Base-by-base conservation (phyloP, 2,329 filamentous ascomycete genomes). In the Diplodia corticola region DNA sequence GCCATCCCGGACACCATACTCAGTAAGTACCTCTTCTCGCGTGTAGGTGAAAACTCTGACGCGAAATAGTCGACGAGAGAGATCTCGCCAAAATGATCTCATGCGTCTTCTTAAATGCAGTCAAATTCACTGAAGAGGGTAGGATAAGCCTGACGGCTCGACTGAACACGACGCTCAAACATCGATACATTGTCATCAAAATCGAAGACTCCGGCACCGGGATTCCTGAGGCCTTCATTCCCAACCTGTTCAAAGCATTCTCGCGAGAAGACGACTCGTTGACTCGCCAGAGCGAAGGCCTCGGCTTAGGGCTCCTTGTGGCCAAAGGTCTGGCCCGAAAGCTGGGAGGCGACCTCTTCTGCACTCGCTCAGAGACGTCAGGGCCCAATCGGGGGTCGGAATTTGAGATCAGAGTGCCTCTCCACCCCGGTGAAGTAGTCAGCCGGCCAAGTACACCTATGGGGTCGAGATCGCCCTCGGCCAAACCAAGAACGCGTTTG, bases 121-220 rank as follows among this genome's bases (percentile, higher is more conserved):
- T 90, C 71, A 91, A 91, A 73, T 91, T 91, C 71, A 91, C 89
- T 0, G 86, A 89, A 66, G 81, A 82, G 64, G 89, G 89, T 6
- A 80, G 77, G 13, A 89, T 91, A 65, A 83, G 78, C 1, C 77
- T 91, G 13, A 76, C 76, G 54, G 86, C 84, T 4, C 82, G 80
- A 5, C 79, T 88, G 49, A 85, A 83, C 63, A 51, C 28, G 28
- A 65, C 51, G 22, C 75, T 77, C 37, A 83, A 80, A 63, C 73
- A 76, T 4, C 82, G 83, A 37, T 85, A 86, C 71, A 80, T 90
- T 49, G 79, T 87, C 51, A 85, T 91, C 72, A 85, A 81, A 68
- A 82, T 91, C 65, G 80, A 81, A 17, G 89, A 91, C 75, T 89
- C 88, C 20, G 89, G 89, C 7, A 85, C 86, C 57, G 89, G 89